Percentiles rank a stretch among this genome's conserved stretches.
Conservation (phyloP, 495 filamentous ascomycete genomes). For the Xylaria palmicola region DNA sequence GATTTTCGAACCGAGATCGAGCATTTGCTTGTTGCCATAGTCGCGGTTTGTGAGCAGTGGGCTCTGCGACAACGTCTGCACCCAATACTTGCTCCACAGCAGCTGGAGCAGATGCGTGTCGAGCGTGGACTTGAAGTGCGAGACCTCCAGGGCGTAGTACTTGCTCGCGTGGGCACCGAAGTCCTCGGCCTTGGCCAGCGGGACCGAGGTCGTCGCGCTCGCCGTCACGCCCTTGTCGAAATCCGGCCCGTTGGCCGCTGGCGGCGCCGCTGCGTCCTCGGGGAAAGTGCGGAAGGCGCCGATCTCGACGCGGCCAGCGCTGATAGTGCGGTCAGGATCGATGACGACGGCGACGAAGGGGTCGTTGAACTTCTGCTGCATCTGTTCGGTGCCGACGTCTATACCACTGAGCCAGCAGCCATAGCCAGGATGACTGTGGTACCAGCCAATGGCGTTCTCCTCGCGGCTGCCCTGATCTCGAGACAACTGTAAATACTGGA, state of each 20-base stretch:
- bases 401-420: constrained; percentile 98
- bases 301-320: constrained; percentile 93
- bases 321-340: constrained; percentile 95
- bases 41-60: constrained; percentile 92
- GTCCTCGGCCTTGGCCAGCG: constrained; percentile 87
- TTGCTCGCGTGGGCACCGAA: constrained; percentile 88
- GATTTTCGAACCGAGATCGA: constrained; percentile 81
- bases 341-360: constrained; percentile 97
- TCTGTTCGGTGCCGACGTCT: constrained; percentile 83
- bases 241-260: too few species aligned
- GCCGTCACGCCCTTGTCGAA: constrained; percentile 31
- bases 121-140: constrained; percentile 88
- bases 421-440: constrained; percentile 96
- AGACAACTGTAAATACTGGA: constrained; percentile 72
- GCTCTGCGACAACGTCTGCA: constrained; percentile 92
- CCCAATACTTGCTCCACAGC: constrained; percentile 99
- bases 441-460: constrained; percentile 97
- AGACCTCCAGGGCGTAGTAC: constrained; percentile 89
- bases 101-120: constrained; percentile 81
- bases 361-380: constrained; percentile 78
- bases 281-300: constrained; percentile 94
- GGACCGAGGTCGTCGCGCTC: constrained; percentile 62
- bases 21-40: constrained; percentile 88
- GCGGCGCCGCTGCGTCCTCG: constrained; percentile 44
- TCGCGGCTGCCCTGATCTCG: constrained; percentile 67